Base-by-base conservation (phyloP, 192 early-diverging fungal genomes). In the Cladochytrium replicatum region DNA sequence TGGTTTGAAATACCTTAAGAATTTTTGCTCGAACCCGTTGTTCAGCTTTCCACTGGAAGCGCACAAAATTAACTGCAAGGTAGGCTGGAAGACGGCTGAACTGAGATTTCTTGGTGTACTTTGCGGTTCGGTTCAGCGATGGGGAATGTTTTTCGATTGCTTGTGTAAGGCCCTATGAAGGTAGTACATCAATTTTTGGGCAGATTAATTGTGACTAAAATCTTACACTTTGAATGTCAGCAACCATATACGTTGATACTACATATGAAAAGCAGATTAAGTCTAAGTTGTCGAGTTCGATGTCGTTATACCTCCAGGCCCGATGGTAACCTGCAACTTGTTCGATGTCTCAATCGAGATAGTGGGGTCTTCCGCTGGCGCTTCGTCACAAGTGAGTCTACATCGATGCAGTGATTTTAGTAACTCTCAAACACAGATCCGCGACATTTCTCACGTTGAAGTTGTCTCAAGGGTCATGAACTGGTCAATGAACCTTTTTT, bases 1-100 rank as follows among this genome's bases (percentile, higher is more conserved):
- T 4, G 0, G 3, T 21, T 13, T 29, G 6, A 44, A n/a, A n/a
- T 21, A 71, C 69, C 55, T 91, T 89, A 48, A 96, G 62, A 63
- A 99, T 97, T 63, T 99, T 99, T 8, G 91, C 86, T 40, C 82
- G 81, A 6, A 87, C 71, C 26, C 72, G 66, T 48, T 86, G 85
- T 5, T 75, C 60, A 0, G 80, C 60, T 53, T 92, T 94, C 93
- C 93, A 99, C 71, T 87, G 93, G 65, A 97, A 96, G 13, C 95
- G 81, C 29, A 92, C 84, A 64, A 93, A 99, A 6, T 57, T 77
- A 17, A 95, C 71, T 0, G 91, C 81, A 42, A 99, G 59, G 60
- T 99, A 99, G 11, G 69, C 58, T 0, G 96, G 96, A 27, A 99
- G 63, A 2, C 96, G 77, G 3, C 74, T 81, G 15, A 99, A 84